phyloP scores from a whole-genome alignment of 2,329 filamentous ascomycete species.

The Dactylellina drechsleri region DNA sequence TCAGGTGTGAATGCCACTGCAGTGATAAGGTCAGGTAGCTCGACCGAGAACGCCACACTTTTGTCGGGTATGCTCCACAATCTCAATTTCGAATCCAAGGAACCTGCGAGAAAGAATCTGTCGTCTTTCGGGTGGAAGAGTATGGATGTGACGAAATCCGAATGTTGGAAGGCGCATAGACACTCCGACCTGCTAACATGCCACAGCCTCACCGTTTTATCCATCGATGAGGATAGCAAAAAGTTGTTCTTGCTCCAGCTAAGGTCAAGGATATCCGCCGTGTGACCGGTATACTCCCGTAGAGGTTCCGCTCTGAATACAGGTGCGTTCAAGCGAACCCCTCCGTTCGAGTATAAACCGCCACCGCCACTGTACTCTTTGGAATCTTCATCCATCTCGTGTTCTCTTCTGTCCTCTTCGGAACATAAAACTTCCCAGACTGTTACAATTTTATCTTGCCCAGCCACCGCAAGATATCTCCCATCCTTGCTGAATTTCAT shows the following conservation, averaged over 20 bases:
- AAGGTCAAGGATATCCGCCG: conserved; percentile 84
- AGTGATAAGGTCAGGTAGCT: conserved; percentile 86
- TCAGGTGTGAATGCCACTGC: conserved; percentile 94
- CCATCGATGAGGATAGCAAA: conserved; percentile 93
- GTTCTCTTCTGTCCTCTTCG: conserved; percentile 77
- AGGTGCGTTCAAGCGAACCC: conserved; percentile 81
- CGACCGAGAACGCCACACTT: conserved; percentile 81
- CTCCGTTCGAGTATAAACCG: conserved; percentile 58
- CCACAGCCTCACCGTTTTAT: conserved; percentile 95
- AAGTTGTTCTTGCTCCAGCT: conserved; percentile 99
- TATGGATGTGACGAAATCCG: conserved; percentile 93
- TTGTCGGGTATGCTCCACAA: conserved; percentile 98
- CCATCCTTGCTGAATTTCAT: conserved; percentile 93
- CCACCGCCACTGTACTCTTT: conserved; percentile 11
- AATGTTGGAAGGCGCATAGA: conserved; percentile 91
- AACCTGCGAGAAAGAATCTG: conserved; percentile 94
- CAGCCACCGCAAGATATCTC: conserved; percentile 88
- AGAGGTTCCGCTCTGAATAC: conserved; percentile 84
- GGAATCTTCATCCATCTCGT: conserved; percentile 76
- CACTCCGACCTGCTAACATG: conserved; percentile 86
- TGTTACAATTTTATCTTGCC: conserved; percentile 84
- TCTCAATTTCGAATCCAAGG: conserved; percentile 84
- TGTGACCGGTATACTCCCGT: conserved; percentile 84
- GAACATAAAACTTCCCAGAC: conserved; percentile 90
- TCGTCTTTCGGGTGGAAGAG: conserved; percentile 95